Evolutionary conservation across 2,329 filamentous ascomycete genomes (phyloP).

Genomic region (Ploettnerulaceae sp.): DNA sequence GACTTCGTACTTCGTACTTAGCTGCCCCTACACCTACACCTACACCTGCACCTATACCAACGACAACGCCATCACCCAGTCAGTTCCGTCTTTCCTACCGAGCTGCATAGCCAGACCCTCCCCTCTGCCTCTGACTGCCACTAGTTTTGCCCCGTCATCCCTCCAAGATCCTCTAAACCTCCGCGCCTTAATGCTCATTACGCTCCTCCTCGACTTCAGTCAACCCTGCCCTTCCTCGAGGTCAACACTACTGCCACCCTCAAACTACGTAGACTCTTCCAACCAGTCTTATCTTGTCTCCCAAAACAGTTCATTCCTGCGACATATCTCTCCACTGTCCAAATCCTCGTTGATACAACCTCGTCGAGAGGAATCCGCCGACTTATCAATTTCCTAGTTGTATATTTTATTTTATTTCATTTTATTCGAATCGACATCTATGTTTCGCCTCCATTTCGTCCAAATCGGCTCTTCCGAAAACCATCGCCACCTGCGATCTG

Average conservation of each 20-base stretch:
- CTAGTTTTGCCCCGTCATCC: constrained; percentile 2
- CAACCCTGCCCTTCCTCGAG: neutral
- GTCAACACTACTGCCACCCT: neutral
- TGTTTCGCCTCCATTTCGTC: constrained; percentile 26
- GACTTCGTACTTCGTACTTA: too few relatives aligned
- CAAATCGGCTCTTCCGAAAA: constrained; percentile 26
- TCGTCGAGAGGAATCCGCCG: constrained; percentile 12
- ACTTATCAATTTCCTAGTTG: constrained; percentile 20
- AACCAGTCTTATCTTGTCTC: neutral
- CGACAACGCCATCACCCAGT: too few relatives aligned
- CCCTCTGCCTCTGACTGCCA: neutral
- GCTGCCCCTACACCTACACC: too few relatives aligned
- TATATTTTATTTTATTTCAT: constrained; percentile 27
- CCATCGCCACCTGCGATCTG: constrained; percentile 26
- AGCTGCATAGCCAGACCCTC: too few relatives aligned
- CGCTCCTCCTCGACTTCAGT: neutral
- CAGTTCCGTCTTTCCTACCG: too few relatives aligned
- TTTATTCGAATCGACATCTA: constrained; percentile 23
- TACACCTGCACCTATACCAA: too few relatives aligned
- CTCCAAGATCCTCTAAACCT: constrained; percentile 5
- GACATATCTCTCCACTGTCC: constrained; percentile 2
- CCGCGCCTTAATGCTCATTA: constrained; percentile 6
- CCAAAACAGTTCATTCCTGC: neutral
- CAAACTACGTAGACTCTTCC: neutral
- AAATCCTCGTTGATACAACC: constrained; percentile 22